Percentiles rank a stretch among this genome's conserved stretches.
Evolutionary conservation across 495 filamentous ascomycete species (phyloP).

Genomic region (Penicillium arizonense): DNA sequence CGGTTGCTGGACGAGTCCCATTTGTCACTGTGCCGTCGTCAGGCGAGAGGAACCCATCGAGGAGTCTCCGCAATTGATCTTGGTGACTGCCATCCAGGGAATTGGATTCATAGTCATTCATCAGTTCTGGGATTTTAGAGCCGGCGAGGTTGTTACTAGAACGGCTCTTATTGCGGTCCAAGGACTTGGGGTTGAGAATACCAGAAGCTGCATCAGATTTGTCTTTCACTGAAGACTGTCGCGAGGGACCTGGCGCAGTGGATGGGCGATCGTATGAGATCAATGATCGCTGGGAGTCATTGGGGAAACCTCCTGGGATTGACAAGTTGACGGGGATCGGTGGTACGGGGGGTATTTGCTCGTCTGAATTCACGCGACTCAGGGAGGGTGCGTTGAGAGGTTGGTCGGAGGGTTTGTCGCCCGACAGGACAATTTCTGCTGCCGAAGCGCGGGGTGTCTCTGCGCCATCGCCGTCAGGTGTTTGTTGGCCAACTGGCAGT

Average conservation of each 20-base stretch:
- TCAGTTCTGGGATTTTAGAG: slow-evolving; percentile 15
- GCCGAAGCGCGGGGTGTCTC: slow-evolving; percentile 36
- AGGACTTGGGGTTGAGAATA: slow-evolving; percentile 19
- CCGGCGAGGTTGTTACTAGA: slow-evolving; percentile 34
- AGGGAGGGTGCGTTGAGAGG: not conserved
- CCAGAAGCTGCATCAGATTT: slow-evolving; percentile 14
- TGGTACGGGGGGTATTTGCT: slow-evolving; percentile 43
- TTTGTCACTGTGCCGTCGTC: slow-evolving; percentile 13
- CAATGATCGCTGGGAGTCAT: slow-evolving; percentile 37
- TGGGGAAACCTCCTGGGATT: slow-evolving; percentile 38
- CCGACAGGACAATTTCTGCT: slow-evolving; percentile 15
- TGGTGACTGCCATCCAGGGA: slow-evolving; percentile 20
- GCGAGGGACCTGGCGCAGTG: slow-evolving; percentile 32
- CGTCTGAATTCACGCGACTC: slow-evolving; percentile 11
- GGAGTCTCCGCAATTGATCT: slow-evolving; percentile 36
- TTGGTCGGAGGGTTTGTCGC: slow-evolving; percentile 7
- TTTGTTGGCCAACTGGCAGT: slow-evolving; percentile 25
- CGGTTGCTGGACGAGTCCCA: slow-evolving; percentile 14
- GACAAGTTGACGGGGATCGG: slow-evolving; percentile 39
- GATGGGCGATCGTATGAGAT: slow-evolving; percentile 34
- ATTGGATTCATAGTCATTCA: slow-evolving; percentile 9
- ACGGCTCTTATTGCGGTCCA: slow-evolving; percentile 38
- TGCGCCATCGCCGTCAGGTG: slow-evolving; percentile 24
- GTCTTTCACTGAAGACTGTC: slow-evolving; percentile 20
- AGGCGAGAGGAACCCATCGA: slow-evolving; percentile 39